These are phyloP conservation scores for Starmerella riodocensis DNA, from an alignment of 805 yeast species.

Conservation along the genomic window DNA sequence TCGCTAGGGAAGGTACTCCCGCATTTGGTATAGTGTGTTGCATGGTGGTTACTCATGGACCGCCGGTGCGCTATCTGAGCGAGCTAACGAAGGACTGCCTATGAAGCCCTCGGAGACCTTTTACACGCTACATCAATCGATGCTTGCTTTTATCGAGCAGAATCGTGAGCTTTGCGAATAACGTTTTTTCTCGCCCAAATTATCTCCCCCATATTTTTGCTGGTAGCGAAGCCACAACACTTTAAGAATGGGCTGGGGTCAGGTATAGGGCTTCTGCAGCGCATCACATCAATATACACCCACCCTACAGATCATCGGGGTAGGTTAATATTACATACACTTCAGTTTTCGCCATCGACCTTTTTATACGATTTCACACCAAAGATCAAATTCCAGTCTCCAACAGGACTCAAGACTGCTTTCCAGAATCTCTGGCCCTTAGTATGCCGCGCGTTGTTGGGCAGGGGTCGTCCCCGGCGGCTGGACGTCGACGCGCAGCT, in stretches of 20 bases:
- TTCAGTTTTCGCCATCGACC: conserved; percentile 1
- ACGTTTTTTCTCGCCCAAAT: no score
- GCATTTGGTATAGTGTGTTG: no score
- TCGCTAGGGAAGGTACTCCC: no score
- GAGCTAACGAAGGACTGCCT: no score
- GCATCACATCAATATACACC: conserved; percentile 1
- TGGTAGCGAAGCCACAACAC: no score
- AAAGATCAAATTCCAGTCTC: neutral
- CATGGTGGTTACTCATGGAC: no score
- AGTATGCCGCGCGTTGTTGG: conserved; percentile 13
- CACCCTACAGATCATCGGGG: conserved; percentile 5
- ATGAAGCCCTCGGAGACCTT: no score
- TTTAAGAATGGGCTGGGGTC: neutral
- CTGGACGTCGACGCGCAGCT: neutral
- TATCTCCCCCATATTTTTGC: no score
- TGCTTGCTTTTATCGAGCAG: no score
- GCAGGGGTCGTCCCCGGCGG: conserved; percentile 14
- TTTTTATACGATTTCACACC: neutral
- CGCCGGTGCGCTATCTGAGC: no score
- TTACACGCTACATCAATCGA: no score
- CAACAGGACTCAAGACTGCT: neutral
- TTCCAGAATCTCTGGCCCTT: neutral
- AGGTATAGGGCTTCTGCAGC: conserved; percentile 3
- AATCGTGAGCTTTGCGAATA: no score
- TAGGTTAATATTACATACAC: conserved; percentile 2